Percentiles rank a stretch among this genome's conserved stretches.
These are phyloP conservation scores for Boeremia exigua DNA, from an alignment of 2,329 filamentous ascomycete species.

Conservation along the genomic window DNA sequence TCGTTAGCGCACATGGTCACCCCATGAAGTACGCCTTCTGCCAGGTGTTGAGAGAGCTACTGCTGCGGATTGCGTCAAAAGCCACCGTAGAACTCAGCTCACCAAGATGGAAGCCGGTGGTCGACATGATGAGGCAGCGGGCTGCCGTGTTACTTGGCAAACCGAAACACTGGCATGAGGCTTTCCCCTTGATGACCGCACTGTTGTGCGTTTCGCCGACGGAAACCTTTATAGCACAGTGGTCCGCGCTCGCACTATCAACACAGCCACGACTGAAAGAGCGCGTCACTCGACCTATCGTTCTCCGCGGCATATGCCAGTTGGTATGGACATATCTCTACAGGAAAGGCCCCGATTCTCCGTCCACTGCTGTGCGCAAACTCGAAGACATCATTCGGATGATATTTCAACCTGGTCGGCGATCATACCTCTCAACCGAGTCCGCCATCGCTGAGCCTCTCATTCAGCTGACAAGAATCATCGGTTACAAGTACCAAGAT, in stretches of 20 bases:
- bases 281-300: slow-evolving; percentile 75
- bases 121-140: slow-evolving; percentile 78
- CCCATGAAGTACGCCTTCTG: slow-evolving; percentile 94
- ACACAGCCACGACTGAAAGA: slow-evolving; percentile 86
- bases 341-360: slow-evolving; percentile 72
- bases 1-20: slow-evolving; percentile 83
- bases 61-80: slow-evolving; percentile 85
- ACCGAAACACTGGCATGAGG: slow-evolving; percentile 87
- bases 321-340: slow-evolving; percentile 95
- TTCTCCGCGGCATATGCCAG: slow-evolving; percentile 87
- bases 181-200: slow-evolving; percentile 86
- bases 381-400: slow-evolving; percentile 89
- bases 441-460: slow-evolving; percentile 84
- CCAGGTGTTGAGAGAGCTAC: slow-evolving; percentile 83
- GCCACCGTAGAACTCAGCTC: slow-evolving; percentile 78
- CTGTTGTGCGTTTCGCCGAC: slow-evolving; percentile 86
- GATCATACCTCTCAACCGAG: slow-evolving; percentile 82
- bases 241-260: slow-evolving; percentile 80
- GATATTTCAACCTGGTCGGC: slow-evolving; percentile 80
- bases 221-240: slow-evolving; percentile 83
- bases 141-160: slow-evolving; percentile 87
- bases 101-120: slow-evolving; percentile 85
- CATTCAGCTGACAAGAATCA: slow-evolving; percentile 91
- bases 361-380: slow-evolving; percentile 73
- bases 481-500: slow-evolving; percentile 92